These are phyloP conservation scores for Zopfochytrium polystomum DNA, from an alignment of 371 early-diverging fungal species.

Conservation along the genomic window DNA sequence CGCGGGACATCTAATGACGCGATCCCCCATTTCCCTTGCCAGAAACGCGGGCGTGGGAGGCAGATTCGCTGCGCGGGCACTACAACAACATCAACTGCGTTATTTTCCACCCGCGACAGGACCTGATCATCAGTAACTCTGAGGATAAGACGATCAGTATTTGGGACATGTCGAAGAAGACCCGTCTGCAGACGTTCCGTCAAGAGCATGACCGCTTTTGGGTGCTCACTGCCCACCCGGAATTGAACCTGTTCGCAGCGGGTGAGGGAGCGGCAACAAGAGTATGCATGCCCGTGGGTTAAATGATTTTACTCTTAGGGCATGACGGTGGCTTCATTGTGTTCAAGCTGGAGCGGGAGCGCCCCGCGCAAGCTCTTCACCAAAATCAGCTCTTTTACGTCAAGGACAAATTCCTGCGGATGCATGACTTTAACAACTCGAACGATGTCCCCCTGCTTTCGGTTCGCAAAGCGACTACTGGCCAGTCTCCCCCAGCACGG, in stretches of 20 bases:
- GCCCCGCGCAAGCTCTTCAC: conserved; percentile 83
- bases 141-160: conserved; percentile 98
- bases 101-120: conserved; percentile 90
- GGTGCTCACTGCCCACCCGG: conserved; percentile 93
- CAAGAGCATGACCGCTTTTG: conserved; percentile 97
- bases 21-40: no score
- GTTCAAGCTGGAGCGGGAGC: conserved; percentile 94
- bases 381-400: conserved; percentile 80
- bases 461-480: conserved; percentile 57
- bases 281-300: conserved; percentile 4
- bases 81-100: conserved; percentile 95
- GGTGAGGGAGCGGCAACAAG: conserved; percentile 51
- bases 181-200: conserved; percentile 86
- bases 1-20: no score
- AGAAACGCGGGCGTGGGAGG: conserved; percentile 96
- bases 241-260: conserved; percentile 92
- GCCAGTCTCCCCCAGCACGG: conserved; percentile 34
- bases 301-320: conserved; percentile 46
- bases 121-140: conserved; percentile 86
- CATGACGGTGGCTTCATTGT: conserved; percentile 97
- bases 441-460: conserved; percentile 75
- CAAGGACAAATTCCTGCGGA: conserved; percentile 75
- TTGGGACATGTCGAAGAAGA: conserved; percentile 94
- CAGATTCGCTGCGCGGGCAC: conserved; percentile 97
- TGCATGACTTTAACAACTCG: conserved; percentile 71